Evolutionary conservation across 2,329 filamentous ascomycete species (phyloP).

Genomic region (Ascomycota sp.): DNA sequence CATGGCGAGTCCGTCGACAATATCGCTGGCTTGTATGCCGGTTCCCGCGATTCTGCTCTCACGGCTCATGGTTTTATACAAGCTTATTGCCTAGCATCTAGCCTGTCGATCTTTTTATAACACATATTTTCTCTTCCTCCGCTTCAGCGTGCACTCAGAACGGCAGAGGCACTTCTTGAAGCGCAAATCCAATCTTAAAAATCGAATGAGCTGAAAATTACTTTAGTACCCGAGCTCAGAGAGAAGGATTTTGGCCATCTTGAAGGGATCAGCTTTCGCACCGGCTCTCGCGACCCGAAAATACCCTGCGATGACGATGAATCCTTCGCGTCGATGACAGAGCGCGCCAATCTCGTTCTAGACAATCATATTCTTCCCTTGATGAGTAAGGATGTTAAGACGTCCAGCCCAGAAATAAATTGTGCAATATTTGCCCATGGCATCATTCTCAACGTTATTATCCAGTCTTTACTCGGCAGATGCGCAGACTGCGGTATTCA

Average conservation of each 20-base stretch:
- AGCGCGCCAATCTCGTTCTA: constrained; percentile 46
- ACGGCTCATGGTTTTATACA: constrained; percentile 70
- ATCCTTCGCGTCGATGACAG: constrained; percentile 43
- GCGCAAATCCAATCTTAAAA: constrained; percentile 30
- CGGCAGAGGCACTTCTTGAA: constrained; percentile 43
- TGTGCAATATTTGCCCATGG: constrained; percentile 66
- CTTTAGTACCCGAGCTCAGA: constrained; percentile 26
- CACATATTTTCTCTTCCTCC: constrained; percentile 62
- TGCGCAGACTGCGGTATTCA: too few relatives aligned
- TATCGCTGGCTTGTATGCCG: constrained; percentile 59
- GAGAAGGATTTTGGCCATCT: constrained; percentile 57
- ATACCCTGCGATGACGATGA: constrained; percentile 39
- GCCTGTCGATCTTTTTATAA: constrained; percentile 33
- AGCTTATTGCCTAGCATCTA: constrained; percentile 45
- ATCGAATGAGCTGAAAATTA: constrained; percentile 4
- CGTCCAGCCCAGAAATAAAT: constrained; percentile 2
- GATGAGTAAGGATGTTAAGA: constrained; percentile 2
- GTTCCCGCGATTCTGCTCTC: constrained; percentile 58
- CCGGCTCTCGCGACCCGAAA: constrained; percentile 9
- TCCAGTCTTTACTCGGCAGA: constrained; percentile 37
- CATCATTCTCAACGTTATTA: constrained; percentile 52
- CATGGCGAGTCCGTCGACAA: constrained; percentile 89
- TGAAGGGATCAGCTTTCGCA: constrained; percentile 41
- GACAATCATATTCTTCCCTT: constrained; percentile 40
- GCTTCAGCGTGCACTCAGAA: constrained; percentile 51